phyloP scores from a whole-genome alignment of 495 filamentous ascomycete genomes.

The Aspergillus heteromorphus region DNA sequence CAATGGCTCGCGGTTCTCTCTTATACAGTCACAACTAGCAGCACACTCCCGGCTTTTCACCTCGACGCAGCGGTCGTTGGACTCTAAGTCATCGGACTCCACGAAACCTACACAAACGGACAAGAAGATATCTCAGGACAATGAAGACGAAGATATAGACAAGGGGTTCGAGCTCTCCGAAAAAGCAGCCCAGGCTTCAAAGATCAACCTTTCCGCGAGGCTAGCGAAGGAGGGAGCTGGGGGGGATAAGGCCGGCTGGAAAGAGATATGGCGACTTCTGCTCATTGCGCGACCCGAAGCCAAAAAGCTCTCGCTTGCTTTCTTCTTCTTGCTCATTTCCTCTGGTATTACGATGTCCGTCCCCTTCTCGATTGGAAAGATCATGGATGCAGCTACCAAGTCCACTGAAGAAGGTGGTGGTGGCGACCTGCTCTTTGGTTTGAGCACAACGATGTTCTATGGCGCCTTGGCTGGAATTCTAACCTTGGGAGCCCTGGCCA shows the following conservation, averaged over 20 bases:
- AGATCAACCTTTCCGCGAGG: slow-evolving; percentile 83
- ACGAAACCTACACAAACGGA: slow-evolving; percentile 13
- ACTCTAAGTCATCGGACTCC: slow-evolving; percentile 21
- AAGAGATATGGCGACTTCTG: slow-evolving; percentile 80
- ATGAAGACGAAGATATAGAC: slow-evolving; percentile 44
- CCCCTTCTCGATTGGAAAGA: slow-evolving; percentile 91
- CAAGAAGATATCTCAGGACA: slow-evolving; percentile 17
- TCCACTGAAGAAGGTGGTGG: slow-evolving; percentile 40
- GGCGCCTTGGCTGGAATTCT: slow-evolving; percentile 64
- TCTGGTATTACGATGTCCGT: slow-evolving; percentile 90
- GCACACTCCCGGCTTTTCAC: slow-evolving; percentile 24
- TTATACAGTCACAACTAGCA: slow-evolving; percentile 15
- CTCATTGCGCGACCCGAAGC: slow-evolving; percentile 83
- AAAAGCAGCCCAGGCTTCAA: slow-evolving; percentile 78
- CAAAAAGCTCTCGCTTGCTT: slow-evolving; percentile 70
- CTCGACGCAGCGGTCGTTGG: slow-evolving; percentile 23
- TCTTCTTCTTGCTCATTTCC: slow-evolving; percentile 78
- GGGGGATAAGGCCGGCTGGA: slow-evolving; percentile 58
- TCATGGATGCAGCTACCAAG: slow-evolving; percentile 80
- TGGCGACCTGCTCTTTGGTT: slow-evolving; percentile 65
- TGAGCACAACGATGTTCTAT: slow-evolving; percentile 74
- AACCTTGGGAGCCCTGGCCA: slow-evolving; percentile 70
- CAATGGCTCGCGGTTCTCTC: slow-evolving; percentile 13
- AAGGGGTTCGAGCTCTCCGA: slow-evolving; percentile 63
- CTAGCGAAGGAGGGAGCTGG: slow-evolving; percentile 71